phyloP scores from a whole-genome alignment of 129 eudicot species.

The Centella asiatica region DNA sequence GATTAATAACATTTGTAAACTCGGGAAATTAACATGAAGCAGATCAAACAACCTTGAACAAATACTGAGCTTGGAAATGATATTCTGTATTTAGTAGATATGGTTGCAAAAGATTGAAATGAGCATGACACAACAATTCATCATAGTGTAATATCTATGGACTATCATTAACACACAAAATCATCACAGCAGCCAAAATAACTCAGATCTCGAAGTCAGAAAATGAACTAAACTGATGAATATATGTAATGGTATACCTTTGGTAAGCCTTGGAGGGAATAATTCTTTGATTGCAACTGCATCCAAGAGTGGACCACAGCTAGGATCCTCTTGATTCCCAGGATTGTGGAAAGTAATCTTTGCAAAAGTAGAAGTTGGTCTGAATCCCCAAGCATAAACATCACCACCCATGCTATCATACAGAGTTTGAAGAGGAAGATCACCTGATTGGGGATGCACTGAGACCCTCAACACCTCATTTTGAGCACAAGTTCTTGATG shows the following conservation, averaged over 20 bases:
- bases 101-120: no score
- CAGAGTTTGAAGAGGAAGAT: slow-evolving; percentile 51
- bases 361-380: slow-evolving; percentile 25
- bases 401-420: slow-evolving; percentile 61
- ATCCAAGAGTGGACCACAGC: slow-evolving; percentile 64
- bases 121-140: no score
- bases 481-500: slow-evolving; percentile 69
- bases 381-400: slow-evolving; percentile 57
- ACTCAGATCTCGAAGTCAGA: no score
- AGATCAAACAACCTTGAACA: no score
- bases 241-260: no score
- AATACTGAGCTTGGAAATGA: no score
- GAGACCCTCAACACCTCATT: slow-evolving; percentile 40
- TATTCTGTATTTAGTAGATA: no score
- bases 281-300: slow-evolving; percentile 57
- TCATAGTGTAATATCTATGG: no score
- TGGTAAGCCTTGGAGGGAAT: slow-evolving; percentile 22
- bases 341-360: slow-evolving; percentile 50
- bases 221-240: slow-evolving; percentile 1
- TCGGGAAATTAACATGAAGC: no score
- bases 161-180: no score
- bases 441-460: slow-evolving; percentile 26
- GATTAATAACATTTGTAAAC: no score
- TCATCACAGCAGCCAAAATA: no score
- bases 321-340: slow-evolving; percentile 54